Evolutionary conservation across 352 stramenopile genomes (phyloP).

Genomic region (Phytophthora meadii): DNA sequence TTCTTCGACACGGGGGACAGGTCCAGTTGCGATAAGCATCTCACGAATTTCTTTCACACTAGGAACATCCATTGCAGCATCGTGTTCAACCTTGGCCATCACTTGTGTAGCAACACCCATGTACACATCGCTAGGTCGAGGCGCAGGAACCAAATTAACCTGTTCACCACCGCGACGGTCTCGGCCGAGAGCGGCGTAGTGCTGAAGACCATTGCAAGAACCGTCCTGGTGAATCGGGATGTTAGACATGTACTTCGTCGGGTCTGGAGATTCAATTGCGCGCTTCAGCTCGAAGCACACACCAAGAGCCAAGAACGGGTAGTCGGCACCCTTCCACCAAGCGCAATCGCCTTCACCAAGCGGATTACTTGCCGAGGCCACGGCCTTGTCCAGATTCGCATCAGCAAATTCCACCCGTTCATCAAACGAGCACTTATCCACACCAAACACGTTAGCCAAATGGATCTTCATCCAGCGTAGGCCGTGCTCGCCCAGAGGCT

Average conservation of each 20-base stretch:
- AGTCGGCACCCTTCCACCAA: conserved; percentile 98
- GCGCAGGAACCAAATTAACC: conserved; percentile 96
- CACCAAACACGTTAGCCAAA: conserved; percentile 89
- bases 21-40: conserved; percentile 13
- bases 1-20: too few species aligned
- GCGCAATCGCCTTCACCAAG: conserved; percentile 75
- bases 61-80: conserved; percentile 60
- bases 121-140: conserved; percentile 98
- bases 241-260: conserved; percentile 94
- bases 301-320: conserved; percentile 98
- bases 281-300: conserved; percentile 97
- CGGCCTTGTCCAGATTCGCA: conserved; percentile 94
- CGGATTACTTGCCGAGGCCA: conserved; percentile 90
- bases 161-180: conserved; percentile 94
- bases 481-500: conserved; percentile 94
- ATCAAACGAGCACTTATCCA: conserved; percentile 97
- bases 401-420: conserved; percentile 96
- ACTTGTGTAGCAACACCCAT: conserved; percentile 92
- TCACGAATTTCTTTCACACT: conserved; percentile 41
- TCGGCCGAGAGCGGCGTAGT: conserved; percentile 98
- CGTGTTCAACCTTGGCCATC: conserved; percentile 78
- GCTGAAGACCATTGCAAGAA: conserved; percentile 99
- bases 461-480: conserved; percentile 99
- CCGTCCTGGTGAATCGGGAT: conserved; percentile 98
- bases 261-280: conserved; percentile 94